These are phyloP conservation scores for Lecanicillium sp. DNA, from an alignment of 2,329 filamentous ascomycete genomes.

Conservation along the genomic window DNA sequence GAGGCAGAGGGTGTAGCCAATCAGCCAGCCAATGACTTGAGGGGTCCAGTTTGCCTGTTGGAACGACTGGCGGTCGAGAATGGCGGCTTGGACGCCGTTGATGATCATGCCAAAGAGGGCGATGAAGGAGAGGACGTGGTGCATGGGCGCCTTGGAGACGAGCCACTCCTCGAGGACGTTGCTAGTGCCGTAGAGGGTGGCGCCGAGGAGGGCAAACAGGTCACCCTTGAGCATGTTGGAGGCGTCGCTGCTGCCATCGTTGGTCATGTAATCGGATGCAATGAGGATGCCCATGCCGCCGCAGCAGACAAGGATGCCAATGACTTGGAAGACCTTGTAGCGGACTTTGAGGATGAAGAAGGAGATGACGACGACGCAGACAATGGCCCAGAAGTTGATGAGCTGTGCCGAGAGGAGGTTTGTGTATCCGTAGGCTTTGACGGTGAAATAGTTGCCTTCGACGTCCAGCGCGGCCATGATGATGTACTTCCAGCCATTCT, in stretches of 20 bases:
- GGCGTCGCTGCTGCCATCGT: conserved; percentile 58
- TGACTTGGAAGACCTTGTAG: conserved; percentile 78
- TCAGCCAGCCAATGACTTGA: conserved; percentile 68
- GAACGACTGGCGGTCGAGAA: conserved; percentile 80
- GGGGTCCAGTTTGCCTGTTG: conserved; percentile 54
- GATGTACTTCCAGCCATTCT: conserved; percentile 87
- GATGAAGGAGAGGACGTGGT: conserved; percentile 88
- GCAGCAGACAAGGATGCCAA: conserved; percentile 83
- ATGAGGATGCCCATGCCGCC: conserved; percentile 85
- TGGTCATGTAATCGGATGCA: conserved; percentile 77
- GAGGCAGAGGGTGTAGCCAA: conserved; percentile 82
- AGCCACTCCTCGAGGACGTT: conserved; percentile 95
- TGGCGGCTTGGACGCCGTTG: conserved; percentile 82
- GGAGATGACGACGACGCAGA: conserved; percentile 79
- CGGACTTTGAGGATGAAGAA: conserved; percentile 78
- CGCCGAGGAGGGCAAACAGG: conserved; percentile 80
- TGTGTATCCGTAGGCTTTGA: conserved; percentile 86
- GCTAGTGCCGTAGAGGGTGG: conserved; percentile 81
- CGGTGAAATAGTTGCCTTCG: conserved; percentile 95
- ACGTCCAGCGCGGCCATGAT: conserved; percentile 91
- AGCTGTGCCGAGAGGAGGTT: conserved; percentile 89
- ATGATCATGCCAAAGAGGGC: conserved; percentile 83
- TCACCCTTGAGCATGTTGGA: conserved; percentile 81
- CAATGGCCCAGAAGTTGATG: conserved; percentile 98
- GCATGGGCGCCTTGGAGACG: conserved; percentile 75